phyloP scores from a whole-genome alignment of 257 asterid genomes.

The Forsythia viridissima region DNA sequence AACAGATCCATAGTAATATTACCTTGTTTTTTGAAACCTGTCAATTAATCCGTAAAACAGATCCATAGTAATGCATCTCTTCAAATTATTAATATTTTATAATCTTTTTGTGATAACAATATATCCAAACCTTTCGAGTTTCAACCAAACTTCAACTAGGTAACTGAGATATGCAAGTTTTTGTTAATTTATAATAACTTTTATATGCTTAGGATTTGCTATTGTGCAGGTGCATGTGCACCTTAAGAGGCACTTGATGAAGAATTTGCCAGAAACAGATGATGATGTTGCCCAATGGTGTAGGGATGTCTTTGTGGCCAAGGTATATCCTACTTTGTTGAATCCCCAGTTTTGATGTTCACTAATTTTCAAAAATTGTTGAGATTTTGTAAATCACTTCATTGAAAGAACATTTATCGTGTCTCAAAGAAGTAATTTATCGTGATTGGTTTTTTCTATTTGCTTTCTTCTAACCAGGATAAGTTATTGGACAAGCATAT shows the following conservation, averaged over 20 bases:
- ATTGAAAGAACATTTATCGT: neutral
- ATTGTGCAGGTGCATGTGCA: slow-evolving; percentile 80
- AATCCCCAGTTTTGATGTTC: neutral
- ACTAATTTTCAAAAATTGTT: neutral
- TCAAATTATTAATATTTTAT: neutral
- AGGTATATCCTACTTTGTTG: slow-evolving; percentile 45
- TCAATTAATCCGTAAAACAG: neutral
- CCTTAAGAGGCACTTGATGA: slow-evolving; percentile 76
- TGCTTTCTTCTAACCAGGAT: slow-evolving; percentile 51
- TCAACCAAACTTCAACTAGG: neutral
- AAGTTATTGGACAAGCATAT: slow-evolving; percentile 74
- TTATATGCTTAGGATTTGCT: neutral
- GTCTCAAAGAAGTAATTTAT: neutral
- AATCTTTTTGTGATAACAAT: neutral
- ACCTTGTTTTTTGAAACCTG: neutral
- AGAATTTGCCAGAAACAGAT: slow-evolving; percentile 78
- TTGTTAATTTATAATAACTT: neutral
- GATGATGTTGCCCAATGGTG: slow-evolving; percentile 94
- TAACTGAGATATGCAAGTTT: neutral
- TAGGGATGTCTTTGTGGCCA: slow-evolving; percentile 68
- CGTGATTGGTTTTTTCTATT: slow-evolving; percentile 3
- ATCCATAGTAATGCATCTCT: neutral
- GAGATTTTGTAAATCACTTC: neutral
- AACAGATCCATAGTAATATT: neutral
- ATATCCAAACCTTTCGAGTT: neutral